Conservation (phyloP, 352 stramenopile genomes). For the Globisporangium nunn region DNA sequence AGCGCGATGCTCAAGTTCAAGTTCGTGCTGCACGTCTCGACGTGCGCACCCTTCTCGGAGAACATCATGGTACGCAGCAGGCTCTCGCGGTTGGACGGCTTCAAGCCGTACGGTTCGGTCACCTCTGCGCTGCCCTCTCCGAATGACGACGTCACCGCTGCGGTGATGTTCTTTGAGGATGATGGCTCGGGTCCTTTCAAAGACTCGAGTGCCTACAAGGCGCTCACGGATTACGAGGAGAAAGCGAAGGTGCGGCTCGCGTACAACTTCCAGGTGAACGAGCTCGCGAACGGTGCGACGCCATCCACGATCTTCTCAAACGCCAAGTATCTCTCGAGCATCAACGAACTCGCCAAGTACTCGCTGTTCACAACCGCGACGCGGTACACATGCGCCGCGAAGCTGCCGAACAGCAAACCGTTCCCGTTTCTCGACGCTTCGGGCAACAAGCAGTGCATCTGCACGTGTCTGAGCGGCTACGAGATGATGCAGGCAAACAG, state of each 20-base stretch:
- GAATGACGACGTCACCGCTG: neutral
- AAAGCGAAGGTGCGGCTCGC: slow-evolving; percentile 1
- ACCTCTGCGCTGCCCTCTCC: neutral
- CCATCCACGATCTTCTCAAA: neutral
- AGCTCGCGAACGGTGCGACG: neutral
- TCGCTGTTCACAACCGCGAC: slow-evolving; percentile 1
- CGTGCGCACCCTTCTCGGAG: neutral
- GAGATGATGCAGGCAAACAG: slow-evolving; percentile 1
- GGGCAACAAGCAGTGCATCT: slow-evolving; percentile 9
- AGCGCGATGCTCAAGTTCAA: slow-evolving; percentile 11
- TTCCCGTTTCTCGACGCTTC: slow-evolving; percentile 6
- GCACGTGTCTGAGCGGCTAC: slow-evolving; percentile 16
- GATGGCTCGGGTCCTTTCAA: neutral
- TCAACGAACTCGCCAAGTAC: slow-evolving; percentile 3
- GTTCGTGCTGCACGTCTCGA: slow-evolving; percentile 3
- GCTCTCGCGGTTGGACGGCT: neutral
- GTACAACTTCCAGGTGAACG: slow-evolving; percentile 14
- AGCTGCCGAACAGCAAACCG: slow-evolving; percentile 10
- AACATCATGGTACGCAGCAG: neutral
- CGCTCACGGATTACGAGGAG: slow-evolving; percentile 3
- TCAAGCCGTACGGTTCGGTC: neutral
- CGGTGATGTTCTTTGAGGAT: slow-evolving; percentile 7
- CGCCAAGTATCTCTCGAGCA: slow-evolving; percentile 9
- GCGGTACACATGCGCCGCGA: slow-evolving; percentile 7
- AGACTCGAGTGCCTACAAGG: slow-evolving; percentile 1